Percentiles rank a stretch among this genome's conserved stretches.
Conservation (phyloP, 148 eudicot genomes). For the Dianthus caryophyllus region DNA sequence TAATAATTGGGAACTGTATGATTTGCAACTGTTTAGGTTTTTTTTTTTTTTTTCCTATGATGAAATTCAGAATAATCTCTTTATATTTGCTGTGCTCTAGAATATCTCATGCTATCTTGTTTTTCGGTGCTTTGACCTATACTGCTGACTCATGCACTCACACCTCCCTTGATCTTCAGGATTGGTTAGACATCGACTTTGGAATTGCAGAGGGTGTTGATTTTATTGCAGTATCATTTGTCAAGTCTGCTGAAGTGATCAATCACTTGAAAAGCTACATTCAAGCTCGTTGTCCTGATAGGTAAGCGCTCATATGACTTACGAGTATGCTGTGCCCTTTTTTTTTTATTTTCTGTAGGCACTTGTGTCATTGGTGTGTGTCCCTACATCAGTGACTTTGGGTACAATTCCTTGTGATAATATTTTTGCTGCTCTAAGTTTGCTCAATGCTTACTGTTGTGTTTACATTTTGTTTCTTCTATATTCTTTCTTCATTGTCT, state of each 20-base stretch:
- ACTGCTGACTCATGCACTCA: constrained; percentile 15
- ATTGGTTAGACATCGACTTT: constrained; percentile 97
- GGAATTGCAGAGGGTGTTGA: constrained; percentile 96
- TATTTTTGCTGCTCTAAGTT: not conserved
- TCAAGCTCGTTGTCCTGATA: constrained; percentile 67
- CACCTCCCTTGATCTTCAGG: constrained; percentile 46
- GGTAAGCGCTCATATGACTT: constrained; percentile 32
- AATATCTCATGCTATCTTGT: not conserved
- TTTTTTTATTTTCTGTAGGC: not conserved
- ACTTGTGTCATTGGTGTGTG: not conserved
- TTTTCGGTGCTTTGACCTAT: not conserved
- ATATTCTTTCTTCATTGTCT: not conserved
- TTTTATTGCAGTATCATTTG: constrained; percentile 91
- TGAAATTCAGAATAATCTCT: not conserved
- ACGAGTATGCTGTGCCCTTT: not conserved
- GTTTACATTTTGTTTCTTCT: not conserved
- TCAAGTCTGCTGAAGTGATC: constrained; percentile 94
- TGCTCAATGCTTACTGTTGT: not conserved
- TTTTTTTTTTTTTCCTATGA: not conserved
- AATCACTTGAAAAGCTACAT: constrained; percentile 90
- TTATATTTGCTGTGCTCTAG: not conserved
- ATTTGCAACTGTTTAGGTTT: not conserved
- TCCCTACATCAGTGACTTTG: not conserved
- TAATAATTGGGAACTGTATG: not conserved
- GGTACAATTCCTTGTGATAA: not conserved